A percentile compares a stretch with the other conserved stretches of the same genome.
phyloP scores from a whole-genome alignment of 2,329 filamentous ascomycete species.

The Stachybotrys chartarum region DNA sequence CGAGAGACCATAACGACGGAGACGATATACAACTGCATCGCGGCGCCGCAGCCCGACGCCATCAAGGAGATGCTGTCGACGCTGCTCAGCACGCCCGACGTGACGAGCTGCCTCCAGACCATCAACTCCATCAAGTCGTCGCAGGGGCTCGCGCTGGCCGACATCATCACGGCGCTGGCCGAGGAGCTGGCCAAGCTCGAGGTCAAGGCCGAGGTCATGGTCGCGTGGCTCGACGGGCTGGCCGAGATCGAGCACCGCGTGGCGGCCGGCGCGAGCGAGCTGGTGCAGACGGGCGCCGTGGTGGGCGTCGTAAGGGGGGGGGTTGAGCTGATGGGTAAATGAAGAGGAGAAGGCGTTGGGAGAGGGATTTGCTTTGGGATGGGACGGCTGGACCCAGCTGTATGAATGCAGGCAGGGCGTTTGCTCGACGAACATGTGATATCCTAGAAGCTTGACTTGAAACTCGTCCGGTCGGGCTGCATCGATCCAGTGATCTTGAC shows the following conservation, averaged over 20 bases:
- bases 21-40: constrained; percentile 96
- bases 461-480: neutral
- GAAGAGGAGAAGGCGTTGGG: neutral
- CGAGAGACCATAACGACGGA: constrained; percentile 80
- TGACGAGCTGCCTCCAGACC: constrained; percentile 81
- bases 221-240: constrained; percentile 84
- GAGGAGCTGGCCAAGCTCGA: constrained; percentile 79
- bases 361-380: too few species aligned
- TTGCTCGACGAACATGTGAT: neutral
- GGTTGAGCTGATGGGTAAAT: constrained; percentile 58
- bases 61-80: constrained; percentile 79
- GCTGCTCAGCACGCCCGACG: constrained; percentile 75
- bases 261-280: constrained; percentile 79
- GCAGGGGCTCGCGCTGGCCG: constrained; percentile 83
- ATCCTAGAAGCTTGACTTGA: neutral
- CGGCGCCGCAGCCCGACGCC: constrained; percentile 84
- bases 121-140: constrained; percentile 81
- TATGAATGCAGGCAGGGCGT: too few species aligned
- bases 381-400: too few species aligned
- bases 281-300: constrained; percentile 84
- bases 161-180: constrained; percentile 81
- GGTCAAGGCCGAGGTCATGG: constrained; percentile 78
- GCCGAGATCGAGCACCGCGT: constrained; percentile 91
- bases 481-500: too few species aligned
- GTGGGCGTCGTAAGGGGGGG: constrained; percentile 84